Evolutionary conservation across 768 basidiomycete genomes (phyloP).

Genomic region (Mycena filopes): DNA sequence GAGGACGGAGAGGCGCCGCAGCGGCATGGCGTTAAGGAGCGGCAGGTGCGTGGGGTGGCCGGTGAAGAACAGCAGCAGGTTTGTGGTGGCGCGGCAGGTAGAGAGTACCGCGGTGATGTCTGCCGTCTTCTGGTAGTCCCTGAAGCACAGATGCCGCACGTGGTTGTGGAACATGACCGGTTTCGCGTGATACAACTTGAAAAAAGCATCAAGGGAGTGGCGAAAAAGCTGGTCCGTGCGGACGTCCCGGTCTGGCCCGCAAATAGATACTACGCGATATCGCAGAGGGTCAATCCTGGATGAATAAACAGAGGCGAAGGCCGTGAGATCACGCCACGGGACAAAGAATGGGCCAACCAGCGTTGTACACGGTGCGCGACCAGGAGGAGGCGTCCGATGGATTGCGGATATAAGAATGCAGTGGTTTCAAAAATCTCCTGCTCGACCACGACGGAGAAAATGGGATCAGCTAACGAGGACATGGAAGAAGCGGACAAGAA

Average conservation of each 20-base stretch:
- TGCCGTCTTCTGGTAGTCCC: background rate
- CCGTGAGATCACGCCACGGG: background rate
- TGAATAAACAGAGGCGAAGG: background rate
- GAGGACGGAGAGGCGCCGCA: background rate
- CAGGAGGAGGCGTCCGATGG: background rate
- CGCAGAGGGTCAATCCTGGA: background rate
- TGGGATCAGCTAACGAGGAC: background rate
- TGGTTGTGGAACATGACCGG: background rate
- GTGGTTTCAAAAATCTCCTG: background rate
- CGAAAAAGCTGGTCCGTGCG: too few relatives aligned
- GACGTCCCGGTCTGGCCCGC: background rate
- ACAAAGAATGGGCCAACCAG: background rate
- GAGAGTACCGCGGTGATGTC: background rate
- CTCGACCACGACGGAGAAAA: background rate
- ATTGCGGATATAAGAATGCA: background rate
- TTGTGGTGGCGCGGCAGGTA: background rate
- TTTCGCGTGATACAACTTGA: background rate
- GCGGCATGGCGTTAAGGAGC: background rate
- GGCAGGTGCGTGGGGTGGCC: background rate
- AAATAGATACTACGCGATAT: background rate
- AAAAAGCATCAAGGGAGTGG: background rate
- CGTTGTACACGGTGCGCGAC: background rate
- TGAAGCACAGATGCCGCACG: background rate
- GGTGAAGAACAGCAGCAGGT: background rate
- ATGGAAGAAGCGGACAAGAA: background rate